A percentile compares a stretch with the other conserved stretches of the same genome.
These are phyloP conservation scores for Colletotrichum australisinense DNA, from an alignment of 2,329 filamentous ascomycete genomes.

Conservation along the genomic window DNA sequence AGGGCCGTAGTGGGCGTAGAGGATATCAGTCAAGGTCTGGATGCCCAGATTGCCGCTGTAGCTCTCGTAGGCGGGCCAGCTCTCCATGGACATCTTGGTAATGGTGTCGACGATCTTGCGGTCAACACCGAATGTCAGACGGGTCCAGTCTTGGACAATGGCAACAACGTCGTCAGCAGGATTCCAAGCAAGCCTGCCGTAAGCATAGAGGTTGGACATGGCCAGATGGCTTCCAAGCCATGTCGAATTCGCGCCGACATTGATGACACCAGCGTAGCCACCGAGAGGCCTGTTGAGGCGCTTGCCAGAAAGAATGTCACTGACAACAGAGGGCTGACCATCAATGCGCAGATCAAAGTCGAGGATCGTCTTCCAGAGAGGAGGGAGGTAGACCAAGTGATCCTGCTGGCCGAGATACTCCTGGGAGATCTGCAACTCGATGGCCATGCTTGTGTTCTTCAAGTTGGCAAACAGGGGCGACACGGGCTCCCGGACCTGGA, in stretches of 20 bases:
- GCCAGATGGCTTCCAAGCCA: conserved; percentile 78
- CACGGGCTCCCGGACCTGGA: conserved; percentile 76
- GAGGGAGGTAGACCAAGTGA: conserved; percentile 75
- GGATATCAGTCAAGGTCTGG: conserved; percentile 76
- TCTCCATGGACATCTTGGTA: conserved; percentile 72
- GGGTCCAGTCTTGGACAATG: conserved; percentile 74
- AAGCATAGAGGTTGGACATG: conserved; percentile 80
- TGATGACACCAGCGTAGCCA: conserved; percentile 75
- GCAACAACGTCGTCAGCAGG: conserved; percentile 58
- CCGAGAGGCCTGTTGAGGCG: conserved; percentile 67
- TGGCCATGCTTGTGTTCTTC: conserved; percentile 57
- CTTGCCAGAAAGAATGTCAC: conserved; percentile 70
- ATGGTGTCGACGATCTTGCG: conserved; percentile 67
- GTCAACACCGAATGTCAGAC: conserved; percentile 72
- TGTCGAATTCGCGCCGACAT: conserved; percentile 73
- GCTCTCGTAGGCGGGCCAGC: conserved; percentile 78
- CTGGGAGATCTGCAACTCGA: conserved; percentile 75
- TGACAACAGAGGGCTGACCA: conserved; percentile 63
- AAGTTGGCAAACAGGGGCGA: conserved; percentile 72
- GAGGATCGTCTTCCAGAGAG: conserved; percentile 75
- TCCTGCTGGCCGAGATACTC: conserved; percentile 79
- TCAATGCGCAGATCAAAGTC: conserved; percentile 76
- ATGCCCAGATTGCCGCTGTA: conserved; percentile 78
- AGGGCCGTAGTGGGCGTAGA: conserved; percentile 75
- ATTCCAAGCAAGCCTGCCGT: conserved; percentile 75